These are phyloP conservation scores for Microascus cirrosus DNA, from an alignment of 2,329 filamentous ascomycete species.

Conservation along the genomic window DNA sequence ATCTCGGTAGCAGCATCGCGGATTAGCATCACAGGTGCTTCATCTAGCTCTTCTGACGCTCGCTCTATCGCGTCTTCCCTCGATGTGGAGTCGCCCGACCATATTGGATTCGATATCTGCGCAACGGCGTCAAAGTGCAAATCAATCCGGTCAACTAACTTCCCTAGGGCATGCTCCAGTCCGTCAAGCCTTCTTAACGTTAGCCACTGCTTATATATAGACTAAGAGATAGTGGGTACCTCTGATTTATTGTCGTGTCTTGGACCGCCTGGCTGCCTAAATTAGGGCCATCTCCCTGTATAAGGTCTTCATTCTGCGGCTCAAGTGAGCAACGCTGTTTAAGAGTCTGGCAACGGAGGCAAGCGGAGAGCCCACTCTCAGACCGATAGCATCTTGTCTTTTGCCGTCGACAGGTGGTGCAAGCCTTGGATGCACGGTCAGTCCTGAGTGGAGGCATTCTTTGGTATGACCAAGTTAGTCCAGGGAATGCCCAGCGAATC, in stretches of 20 bases:
- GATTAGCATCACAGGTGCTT: constrained; percentile 15
- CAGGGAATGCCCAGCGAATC: neutral
- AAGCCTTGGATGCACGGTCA: constrained; percentile 15
- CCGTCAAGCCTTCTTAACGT: neutral
- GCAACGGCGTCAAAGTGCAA: neutral
- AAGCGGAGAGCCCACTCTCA: constrained; percentile 4
- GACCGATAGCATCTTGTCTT: constrained; percentile 16
- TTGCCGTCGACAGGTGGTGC: constrained; percentile 12
- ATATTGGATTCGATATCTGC: neutral
- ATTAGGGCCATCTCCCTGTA: neutral
- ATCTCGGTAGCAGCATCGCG: constrained; percentile 15
- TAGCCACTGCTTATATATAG: neutral
- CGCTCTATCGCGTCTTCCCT: neutral
- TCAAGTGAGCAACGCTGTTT: constrained; percentile 12
- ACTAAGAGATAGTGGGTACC: neutral
- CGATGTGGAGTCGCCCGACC: neutral
- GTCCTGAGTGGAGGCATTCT: constrained; percentile 12
- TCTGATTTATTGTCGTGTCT: neutral
- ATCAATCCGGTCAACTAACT: constrained; percentile 2
- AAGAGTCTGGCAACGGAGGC: constrained; percentile 14
- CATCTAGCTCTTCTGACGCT: neutral
- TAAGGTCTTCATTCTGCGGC: neutral
- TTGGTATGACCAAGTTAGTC: neutral
- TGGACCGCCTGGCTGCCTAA: neutral
- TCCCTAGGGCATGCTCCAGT: neutral